Evolutionary conservation across 164 flowering plant species (phyloP).

Genomic region (Warburgia ugandensis): DNA sequence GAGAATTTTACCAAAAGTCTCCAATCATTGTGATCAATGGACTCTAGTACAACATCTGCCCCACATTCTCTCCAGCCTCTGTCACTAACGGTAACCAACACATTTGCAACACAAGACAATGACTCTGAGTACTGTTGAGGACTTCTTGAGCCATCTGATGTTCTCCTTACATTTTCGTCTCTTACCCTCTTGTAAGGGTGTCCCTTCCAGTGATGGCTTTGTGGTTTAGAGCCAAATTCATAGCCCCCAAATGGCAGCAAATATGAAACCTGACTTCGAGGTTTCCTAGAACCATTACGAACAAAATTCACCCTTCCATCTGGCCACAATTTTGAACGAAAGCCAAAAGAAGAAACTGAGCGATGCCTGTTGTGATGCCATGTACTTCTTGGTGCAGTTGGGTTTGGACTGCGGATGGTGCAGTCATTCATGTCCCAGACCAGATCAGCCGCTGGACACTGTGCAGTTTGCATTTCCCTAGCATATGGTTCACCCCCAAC

Average conservation of each 20-base stretch:
- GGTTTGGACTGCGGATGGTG: conserved; percentile 43
- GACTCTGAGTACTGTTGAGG: conserved; percentile 40
- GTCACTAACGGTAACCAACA: conserved; percentile 60
- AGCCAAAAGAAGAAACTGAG: conserved; percentile 31
- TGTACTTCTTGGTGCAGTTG: conserved; percentile 61
- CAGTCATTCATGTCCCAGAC: too few relatives aligned
- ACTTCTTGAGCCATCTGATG: conserved; percentile 33
- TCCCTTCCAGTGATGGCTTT: conserved; percentile 37
- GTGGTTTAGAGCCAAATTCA: conserved; percentile 47
- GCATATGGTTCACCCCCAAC: conserved; percentile 23
- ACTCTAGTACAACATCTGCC: conserved; percentile 60
- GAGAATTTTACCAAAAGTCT: conserved; percentile 59
- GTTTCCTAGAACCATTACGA: conserved; percentile 53
- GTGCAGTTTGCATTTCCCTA: conserved; percentile 20
- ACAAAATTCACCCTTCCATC: conserved; percentile 40
- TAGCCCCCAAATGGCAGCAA: conserved; percentile 50
- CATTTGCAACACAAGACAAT: conserved; percentile 65
- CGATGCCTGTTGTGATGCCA: conserved; percentile 39
- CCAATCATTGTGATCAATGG: conserved; percentile 80
- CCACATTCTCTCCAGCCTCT: conserved; percentile 92
- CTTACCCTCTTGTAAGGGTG: conserved; percentile 49
- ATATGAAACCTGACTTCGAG: conserved; percentile 72
- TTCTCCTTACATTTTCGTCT: conserved; percentile 47
- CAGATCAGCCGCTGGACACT: conserved; percentile 26
- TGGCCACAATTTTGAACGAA: conserved; percentile 41